These are phyloP conservation scores for Furculomyces boomerangus DNA, from an alignment of 371 early-diverging fungal genomes.

Conservation along the genomic window DNA sequence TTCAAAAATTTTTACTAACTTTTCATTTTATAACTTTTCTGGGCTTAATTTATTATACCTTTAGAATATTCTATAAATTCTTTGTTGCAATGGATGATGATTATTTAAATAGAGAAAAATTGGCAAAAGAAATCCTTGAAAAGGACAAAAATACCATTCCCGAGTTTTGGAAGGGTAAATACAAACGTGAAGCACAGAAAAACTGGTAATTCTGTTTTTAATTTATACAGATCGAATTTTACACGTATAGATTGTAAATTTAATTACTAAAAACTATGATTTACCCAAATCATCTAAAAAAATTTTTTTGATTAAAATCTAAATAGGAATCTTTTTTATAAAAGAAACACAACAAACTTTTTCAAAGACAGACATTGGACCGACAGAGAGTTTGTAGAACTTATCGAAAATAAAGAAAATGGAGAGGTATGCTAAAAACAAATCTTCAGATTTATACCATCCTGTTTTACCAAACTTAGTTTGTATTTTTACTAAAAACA, in stretches of 20 bases:
- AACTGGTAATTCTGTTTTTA: conserved; percentile 37
- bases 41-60: too few species aligned
- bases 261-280: background rate
- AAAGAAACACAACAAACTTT: conserved; percentile 82
- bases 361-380: conserved; percentile 94
- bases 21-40: too few species aligned
- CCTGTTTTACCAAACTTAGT: too few species aligned
- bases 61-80: too few species aligned
- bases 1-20: too few species aligned
- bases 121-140: too few species aligned
- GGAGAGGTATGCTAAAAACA: background rate
- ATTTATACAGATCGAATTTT: background rate
- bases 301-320: background rate
- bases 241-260: background rate
- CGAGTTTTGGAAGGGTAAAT: conserved; percentile 61
- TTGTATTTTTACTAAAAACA: too few species aligned
- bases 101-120: too few species aligned
- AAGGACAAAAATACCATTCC: conserved; percentile 45
- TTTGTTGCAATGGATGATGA: too few species aligned
- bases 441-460: too few species aligned
- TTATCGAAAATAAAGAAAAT: conserved; percentile 24
- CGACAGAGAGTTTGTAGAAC: conserved; percentile 82
- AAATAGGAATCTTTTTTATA: conserved; percentile 61
- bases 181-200: conserved; percentile 58
- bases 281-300: background rate